Evolutionary conservation across 768 basidiomycete species (phyloP).

Genomic region (Collybia mongolica): DNA sequence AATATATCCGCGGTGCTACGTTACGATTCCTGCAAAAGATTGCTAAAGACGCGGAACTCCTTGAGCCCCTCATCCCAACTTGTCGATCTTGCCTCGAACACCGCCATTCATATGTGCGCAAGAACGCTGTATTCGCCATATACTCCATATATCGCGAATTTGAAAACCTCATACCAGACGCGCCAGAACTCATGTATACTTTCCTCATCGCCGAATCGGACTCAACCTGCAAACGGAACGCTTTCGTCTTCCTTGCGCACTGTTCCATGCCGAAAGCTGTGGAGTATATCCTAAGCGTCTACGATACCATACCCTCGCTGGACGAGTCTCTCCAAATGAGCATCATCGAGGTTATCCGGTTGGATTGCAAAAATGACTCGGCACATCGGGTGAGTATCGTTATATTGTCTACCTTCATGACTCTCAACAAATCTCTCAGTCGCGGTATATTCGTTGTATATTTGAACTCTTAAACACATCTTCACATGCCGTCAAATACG

Average conservation of each 20-base stretch:
- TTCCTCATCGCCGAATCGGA: conserved; percentile 97
- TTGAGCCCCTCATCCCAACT: conserved; percentile 94
- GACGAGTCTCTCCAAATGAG: conserved; percentile 96
- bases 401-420: not conserved
- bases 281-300: conserved; percentile 84
- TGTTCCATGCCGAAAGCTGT: conserved; percentile 89
- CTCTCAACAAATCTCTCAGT: conserved; percentile 38
- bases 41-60: conserved; percentile 85
- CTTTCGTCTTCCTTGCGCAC: conserved; percentile 90
- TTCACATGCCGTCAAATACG: conserved; percentile 95
- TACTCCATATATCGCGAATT: conserved; percentile 94
- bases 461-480: conserved; percentile 88
- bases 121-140: conserved; percentile 96
- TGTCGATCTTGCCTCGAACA: conserved; percentile 95
- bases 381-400: conserved; percentile 65
- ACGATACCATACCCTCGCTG: conserved; percentile 77
- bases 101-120: conserved; percentile 95
- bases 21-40: conserved; percentile 97
- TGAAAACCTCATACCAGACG: conserved; percentile 94
- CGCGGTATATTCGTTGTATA: conserved; percentile 93
- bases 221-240: conserved; percentile 95
- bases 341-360: conserved; percentile 88
- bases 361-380: conserved; percentile 86
- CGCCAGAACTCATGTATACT: conserved; percentile 92
- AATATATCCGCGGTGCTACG: conserved; percentile 98